Evolutionary conservation across 352 stramenopile genomes (phyloP).

Genomic region (Phytopythium vexans): DNA sequence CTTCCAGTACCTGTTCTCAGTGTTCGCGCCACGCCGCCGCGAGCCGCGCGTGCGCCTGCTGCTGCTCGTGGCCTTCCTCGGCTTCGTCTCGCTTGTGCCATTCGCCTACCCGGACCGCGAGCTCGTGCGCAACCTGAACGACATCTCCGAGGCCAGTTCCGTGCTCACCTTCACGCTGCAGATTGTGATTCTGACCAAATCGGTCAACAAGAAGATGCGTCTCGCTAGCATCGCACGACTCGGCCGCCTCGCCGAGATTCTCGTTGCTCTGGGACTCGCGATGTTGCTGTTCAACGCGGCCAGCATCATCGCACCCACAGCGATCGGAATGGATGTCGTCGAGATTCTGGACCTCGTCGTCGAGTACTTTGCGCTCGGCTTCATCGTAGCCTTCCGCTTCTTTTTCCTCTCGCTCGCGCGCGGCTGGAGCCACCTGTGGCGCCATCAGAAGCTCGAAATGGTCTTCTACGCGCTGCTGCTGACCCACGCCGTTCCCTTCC

Average conservation of each 20-base stretch:
- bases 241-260: constrained; percentile 9
- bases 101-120: constrained; percentile 7
- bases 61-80: constrained; percentile 8
- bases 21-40: constrained; percentile 9
- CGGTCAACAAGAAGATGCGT: constrained; percentile 14
- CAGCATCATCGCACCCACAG: constrained; percentile 3
- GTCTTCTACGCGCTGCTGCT: constrained; percentile 4
- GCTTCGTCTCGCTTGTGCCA: constrained; percentile 14
- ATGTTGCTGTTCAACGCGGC: not conserved
- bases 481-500: constrained; percentile 11
- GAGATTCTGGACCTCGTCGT: constrained; percentile 17
- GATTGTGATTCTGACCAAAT: constrained; percentile 18
- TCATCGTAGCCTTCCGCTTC: constrained; percentile 13
- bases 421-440: constrained; percentile 2
- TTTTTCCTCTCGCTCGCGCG: constrained; percentile 9
- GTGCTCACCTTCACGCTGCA: constrained; percentile 24
- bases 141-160: constrained; percentile 23
- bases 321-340: constrained; percentile 1
- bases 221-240: constrained; percentile 9
- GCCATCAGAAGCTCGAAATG: constrained; percentile 8
- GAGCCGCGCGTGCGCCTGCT: constrained; percentile 6
- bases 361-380: constrained; percentile 9
- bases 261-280: constrained; percentile 5
- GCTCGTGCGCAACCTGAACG: constrained; percentile 14
- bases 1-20: constrained; percentile 6